phyloP scores from a whole-genome alignment of 1,284 basidiomycete genomes.

The Sanghuangporus baumii region DNA sequence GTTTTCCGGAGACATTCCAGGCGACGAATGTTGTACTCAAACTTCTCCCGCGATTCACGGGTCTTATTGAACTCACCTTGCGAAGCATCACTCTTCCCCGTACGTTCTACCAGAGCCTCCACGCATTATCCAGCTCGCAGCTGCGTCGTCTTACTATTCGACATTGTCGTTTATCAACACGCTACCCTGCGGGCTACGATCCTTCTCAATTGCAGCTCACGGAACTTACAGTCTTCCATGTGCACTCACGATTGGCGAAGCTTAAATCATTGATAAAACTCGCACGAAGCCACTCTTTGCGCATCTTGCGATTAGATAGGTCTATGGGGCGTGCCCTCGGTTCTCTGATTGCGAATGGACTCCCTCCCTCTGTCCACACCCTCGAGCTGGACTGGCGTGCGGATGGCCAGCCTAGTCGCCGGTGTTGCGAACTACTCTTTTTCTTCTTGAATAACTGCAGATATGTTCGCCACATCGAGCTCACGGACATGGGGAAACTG shows the following conservation, averaged over 20 bases:
- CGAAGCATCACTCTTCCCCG: conserved; percentile 13
- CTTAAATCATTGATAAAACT: conserved; percentile 15
- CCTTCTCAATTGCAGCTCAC: conserved; percentile 12
- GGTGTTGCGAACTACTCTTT: conserved; percentile 5
- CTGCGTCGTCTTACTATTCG: conserved; percentile 11
- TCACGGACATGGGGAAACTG: conserved; percentile 16
- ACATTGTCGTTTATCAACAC: conserved; percentile 10
- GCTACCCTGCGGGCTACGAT: conserved; percentile 11
- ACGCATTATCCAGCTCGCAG: neutral
- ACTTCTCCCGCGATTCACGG: conserved; percentile 10
- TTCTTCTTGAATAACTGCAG: conserved; percentile 10
- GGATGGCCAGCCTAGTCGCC: neutral
- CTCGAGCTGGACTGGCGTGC: conserved; percentile 16
- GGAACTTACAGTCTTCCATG: conserved; percentile 11
- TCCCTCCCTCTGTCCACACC: conserved; percentile 11
- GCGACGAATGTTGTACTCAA: conserved; percentile 1
- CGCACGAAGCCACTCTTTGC: conserved; percentile 6
- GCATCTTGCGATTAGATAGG: conserved; percentile 8
- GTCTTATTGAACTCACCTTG: conserved; percentile 11
- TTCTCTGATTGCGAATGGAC: conserved; percentile 6
- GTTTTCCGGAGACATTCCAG: conserved; percentile 4
- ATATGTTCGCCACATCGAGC: conserved; percentile 8
- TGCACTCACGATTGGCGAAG: conserved; percentile 2
- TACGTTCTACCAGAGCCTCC: conserved; percentile 14
- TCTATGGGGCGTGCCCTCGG: conserved; percentile 10